Base-by-base conservation (phyloP, 768 basidiomycete species). In the Lyophyllum decastes region DNA sequence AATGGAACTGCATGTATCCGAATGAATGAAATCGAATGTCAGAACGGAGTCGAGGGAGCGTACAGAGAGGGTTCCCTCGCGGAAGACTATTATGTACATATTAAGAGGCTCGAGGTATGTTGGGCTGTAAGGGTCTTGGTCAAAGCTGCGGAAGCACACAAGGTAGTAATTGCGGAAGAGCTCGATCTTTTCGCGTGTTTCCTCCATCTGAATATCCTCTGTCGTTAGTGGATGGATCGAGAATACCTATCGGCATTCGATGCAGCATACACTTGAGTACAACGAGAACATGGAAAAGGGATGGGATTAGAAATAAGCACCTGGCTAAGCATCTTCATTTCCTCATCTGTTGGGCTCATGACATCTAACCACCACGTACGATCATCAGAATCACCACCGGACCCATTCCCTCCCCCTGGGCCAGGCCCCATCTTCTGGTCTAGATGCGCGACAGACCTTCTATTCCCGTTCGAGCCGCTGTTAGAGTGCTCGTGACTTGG, bases 61-160 rank as follows among this genome's bases (percentile, higher is more conserved):
- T 66, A 97, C 95, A 9, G 94, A 97, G 49, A 98, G 78, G 1
- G 88, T 98, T 17, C 97, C 97, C 71, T 98, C 97, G 22, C 96
- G 84, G 77, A 99, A 98, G 49, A 99, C 97, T 65, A 98, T 92
- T 64, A 99, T 96, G 75, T 99, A 99, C 96, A 98, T 98, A 75
- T 99, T 99, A 62, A 98, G 80, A 16, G 97, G 97, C 71, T 99
- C 96, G 46, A 99, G 87, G 72, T 98, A 89, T 1, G 95, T 98
- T 17, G 95, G 95, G 66, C 92, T 94, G 77, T 98, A 98, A 22
- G 88, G 90, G 72, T 98, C 97, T 78, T 99, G 97, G 73, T 99
- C 97, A 77, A 99, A 98, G 61, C 94, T 92, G 61, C 97, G 89
- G 80, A 99, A 99, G 81, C 96, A 98, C 60, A 98, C 97, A 52